Conservation (phyloP, 2,329 filamentous ascomycete species). For the Hypomyces perniciosus region DNA sequence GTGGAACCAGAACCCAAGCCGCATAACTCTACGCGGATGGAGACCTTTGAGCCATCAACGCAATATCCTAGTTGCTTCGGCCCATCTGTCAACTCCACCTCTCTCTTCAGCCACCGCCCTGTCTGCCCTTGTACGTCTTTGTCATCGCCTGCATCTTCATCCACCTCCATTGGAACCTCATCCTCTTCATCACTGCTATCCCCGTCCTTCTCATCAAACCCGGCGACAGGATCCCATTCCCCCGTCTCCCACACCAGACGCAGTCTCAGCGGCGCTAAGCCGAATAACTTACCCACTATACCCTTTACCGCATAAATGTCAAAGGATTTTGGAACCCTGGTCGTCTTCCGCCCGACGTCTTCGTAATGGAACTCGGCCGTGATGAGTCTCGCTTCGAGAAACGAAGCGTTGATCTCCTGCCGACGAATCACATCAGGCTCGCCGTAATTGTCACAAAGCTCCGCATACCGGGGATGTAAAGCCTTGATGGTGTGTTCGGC, state of each 20-base stretch:
- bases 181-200: slow-evolving; percentile 49
- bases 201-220: slow-evolving; percentile 53
- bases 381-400: slow-evolving; percentile 73
- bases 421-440: slow-evolving; percentile 58
- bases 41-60: slow-evolving; percentile 67
- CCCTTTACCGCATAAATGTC: slow-evolving; percentile 80
- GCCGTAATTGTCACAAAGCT: slow-evolving; percentile 72
- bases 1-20: neutral
- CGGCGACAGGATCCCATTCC: slow-evolving; percentile 75
- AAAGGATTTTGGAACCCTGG: slow-evolving; percentile 65
- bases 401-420: slow-evolving; percentile 63
- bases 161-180: slow-evolving; percentile 26
- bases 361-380: slow-evolving; percentile 48
- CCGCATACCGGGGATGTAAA: slow-evolving; percentile 64
- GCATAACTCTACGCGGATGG: slow-evolving; percentile 58
- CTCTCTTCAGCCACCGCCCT: slow-evolving; percentile 66
- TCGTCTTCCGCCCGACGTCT: slow-evolving; percentile 24
- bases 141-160: slow-evolving; percentile 19
- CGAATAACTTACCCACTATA: slow-evolving; percentile 66
- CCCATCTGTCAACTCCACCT: slow-evolving; percentile 73
- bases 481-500: slow-evolving; percentile 50
- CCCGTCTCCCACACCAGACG: slow-evolving; percentile 81
- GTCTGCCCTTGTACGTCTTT: slow-evolving; percentile 26
- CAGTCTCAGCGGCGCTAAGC: slow-evolving; percentile 55
- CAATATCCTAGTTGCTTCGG: slow-evolving; percentile 78